Conservation (phyloP, 2,329 filamentous ascomycete genomes). For the Xylaria polymorpha region DNA sequence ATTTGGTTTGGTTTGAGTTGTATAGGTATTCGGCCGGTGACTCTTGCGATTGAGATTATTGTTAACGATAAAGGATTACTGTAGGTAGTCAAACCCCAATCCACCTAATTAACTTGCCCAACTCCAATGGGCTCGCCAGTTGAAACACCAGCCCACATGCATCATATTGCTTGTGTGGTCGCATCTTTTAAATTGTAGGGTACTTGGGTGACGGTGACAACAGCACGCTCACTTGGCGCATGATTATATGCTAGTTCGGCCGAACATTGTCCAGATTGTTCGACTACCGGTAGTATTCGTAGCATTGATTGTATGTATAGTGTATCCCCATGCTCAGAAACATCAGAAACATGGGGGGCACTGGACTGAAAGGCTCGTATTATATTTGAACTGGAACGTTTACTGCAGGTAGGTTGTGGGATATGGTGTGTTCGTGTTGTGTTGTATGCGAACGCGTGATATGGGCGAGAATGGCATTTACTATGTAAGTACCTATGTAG, state of each 20-base stretch:
- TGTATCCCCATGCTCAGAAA: background rate
- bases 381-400: background rate
- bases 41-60: constrained; percentile 3
- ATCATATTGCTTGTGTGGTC: constrained; percentile 7
- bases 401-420: too few relatives aligned
- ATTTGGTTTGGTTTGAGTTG: background rate
- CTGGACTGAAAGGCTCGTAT: background rate
- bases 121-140: constrained; percentile 16
- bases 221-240: constrained; percentile 15
- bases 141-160: constrained; percentile 26
- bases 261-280: constrained; percentile 5
- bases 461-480: constrained; percentile 7
- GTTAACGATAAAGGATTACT: background rate
- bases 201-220: constrained; percentile 22
- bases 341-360: too few relatives aligned
- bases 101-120: background rate
- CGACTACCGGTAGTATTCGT: background rate
- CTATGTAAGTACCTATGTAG: too few relatives aligned
- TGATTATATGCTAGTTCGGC: constrained; percentile 2
- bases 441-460: constrained; percentile 6
- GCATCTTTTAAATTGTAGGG: background rate
- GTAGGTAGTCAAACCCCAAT: background rate
- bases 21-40: background rate
- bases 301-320: background rate
- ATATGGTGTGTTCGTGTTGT: constrained; percentile 9